phyloP scores from a whole-genome alignment of 2,329 filamentous ascomycete species.

The Cercospora sp. region DNA sequence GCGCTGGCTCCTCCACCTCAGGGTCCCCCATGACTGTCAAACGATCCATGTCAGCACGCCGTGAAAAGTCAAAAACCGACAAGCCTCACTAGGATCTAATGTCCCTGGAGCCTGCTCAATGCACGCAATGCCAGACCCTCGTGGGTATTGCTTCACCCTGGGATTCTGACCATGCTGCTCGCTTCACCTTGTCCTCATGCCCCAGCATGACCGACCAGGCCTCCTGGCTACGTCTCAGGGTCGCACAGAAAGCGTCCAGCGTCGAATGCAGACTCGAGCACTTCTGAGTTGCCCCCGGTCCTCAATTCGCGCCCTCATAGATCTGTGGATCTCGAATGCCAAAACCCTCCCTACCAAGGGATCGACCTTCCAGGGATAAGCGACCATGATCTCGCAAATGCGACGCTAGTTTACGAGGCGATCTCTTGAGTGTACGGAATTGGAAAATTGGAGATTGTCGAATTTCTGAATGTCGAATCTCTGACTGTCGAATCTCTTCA shows the following conservation, averaged over 20 bases:
- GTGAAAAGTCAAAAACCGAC: conserved; percentile 12
- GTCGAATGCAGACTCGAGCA: background rate
- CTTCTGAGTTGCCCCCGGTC: background rate
- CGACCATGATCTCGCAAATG: background rate
- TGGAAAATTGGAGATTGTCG: background rate
- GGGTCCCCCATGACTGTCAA: background rate
- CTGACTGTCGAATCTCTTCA: background rate
- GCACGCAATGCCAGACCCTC: conserved; percentile 8
- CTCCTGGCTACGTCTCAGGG: background rate
- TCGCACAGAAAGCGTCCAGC: background rate
- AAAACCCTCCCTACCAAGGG: background rate
- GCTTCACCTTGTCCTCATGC: background rate
- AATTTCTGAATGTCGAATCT: background rate
- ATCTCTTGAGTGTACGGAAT: background rate
- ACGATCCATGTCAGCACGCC: background rate
- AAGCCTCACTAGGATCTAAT: conserved; percentile 4
- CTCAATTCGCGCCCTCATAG: background rate
- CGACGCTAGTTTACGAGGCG: background rate
- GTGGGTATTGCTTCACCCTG: background rate
- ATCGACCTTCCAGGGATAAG: background rate
- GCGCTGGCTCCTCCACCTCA: background rate
- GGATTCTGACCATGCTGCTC: background rate
- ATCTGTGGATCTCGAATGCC: background rate
- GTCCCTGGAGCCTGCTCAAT: conserved; percentile 3
- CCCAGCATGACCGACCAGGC: background rate